phyloP scores from a whole-genome alignment of 2,329 filamentous ascomycete species.

The Colletotrichum tropicicola region DNA sequence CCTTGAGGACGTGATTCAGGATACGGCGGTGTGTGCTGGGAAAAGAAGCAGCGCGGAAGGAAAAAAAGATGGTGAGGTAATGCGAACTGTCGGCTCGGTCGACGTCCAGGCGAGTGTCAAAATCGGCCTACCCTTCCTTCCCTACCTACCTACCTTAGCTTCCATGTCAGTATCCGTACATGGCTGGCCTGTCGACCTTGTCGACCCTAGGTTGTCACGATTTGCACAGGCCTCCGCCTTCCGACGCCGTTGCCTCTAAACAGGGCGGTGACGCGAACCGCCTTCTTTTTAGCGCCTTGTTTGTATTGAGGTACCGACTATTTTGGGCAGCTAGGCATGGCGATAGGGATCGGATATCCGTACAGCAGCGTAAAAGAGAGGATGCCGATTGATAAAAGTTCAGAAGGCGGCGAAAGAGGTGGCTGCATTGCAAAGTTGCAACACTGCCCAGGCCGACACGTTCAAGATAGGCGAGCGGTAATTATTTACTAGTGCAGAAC shows the following conservation, averaged over 20 bases:
- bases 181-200: not conserved
- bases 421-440: no score
- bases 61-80: constrained; percentile 23
- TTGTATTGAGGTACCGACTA: not conserved
- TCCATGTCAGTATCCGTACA: constrained; percentile 7
- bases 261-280: constrained; percentile 27
- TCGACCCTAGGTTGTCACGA: not conserved
- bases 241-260: constrained; percentile 1
- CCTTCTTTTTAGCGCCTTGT: not conserved
- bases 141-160: not conserved
- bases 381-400: no score
- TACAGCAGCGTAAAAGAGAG: no score
- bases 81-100: constrained; percentile 28
- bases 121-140: constrained; percentile 8
- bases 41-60: constrained; percentile 8
- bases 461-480: not conserved
- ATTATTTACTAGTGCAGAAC: not conserved
- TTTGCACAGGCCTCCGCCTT: constrained; percentile 14
- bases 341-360: no score
- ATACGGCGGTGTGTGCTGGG: constrained; percentile 22
- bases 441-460: not conserved
- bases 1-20: not conserved
- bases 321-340: not conserved
- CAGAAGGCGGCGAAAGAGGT: no score
- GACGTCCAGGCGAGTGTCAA: constrained; percentile 25